A percentile compares a stretch with the other conserved stretches of the same genome.
These are phyloP conservation scores for Microcyclosporella mali DNA, from an alignment of 2,329 filamentous ascomycete species.

Conservation along the genomic window DNA sequence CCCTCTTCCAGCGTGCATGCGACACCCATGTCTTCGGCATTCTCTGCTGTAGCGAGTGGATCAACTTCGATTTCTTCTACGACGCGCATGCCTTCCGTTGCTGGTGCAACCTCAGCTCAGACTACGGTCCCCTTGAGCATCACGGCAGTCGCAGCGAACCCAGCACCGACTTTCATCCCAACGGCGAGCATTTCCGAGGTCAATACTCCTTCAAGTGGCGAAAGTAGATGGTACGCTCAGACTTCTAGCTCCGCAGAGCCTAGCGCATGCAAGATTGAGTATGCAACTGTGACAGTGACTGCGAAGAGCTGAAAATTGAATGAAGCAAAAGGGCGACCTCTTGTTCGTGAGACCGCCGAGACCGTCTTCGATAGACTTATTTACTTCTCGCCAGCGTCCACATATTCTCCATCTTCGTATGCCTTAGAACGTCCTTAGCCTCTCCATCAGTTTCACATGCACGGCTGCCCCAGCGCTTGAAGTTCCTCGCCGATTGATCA, in stretches of 20 bases:
- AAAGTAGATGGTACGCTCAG: conserved; percentile 1
- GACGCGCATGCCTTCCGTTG: neutral
- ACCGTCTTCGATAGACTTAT: neutral
- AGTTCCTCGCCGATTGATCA: conserved; percentile 70
- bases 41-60: neutral
- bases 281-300: no score
- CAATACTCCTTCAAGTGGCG: neutral
- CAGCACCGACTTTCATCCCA: neutral
- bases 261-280: no score
- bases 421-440: conserved; percentile 70
- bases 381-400: conserved; percentile 78
- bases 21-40: neutral
- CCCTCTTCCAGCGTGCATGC: neutral
- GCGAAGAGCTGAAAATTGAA: no score
- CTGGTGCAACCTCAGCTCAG: neutral
- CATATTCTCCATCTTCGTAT: conserved; percentile 89
- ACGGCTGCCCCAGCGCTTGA: conserved; percentile 81
- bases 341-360: no score
- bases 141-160: neutral
- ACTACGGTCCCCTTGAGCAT: neutral
- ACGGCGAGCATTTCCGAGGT: neutral
- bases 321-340: no score
- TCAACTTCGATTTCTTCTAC: neutral
- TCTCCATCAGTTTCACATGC: conserved; percentile 91
- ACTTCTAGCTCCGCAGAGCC: neutral